These are phyloP conservation scores for Cyclotella atomus DNA, from an alignment of 108 stramenopile genomes.

Conservation along the genomic window DNA sequence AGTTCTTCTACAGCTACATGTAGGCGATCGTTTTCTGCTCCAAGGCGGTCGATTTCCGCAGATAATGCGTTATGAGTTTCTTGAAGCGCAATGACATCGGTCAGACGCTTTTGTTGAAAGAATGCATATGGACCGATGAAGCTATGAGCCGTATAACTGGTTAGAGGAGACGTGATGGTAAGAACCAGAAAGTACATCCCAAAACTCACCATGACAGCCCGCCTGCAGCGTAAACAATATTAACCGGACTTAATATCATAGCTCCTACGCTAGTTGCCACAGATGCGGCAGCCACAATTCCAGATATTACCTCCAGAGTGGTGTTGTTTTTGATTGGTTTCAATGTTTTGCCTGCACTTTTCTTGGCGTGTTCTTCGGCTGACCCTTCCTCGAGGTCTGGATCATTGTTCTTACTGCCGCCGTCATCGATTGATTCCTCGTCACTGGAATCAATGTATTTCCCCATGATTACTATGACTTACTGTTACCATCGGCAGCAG, in stretches of 20 bases:
- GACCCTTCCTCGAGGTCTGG: background rate
- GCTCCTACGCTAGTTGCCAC: slow-evolving; percentile 60
- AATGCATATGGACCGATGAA: slow-evolving; percentile 48
- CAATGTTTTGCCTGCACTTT: background rate
- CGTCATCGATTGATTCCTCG: background rate
- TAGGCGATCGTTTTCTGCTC: slow-evolving; percentile 37
- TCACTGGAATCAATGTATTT: background rate
- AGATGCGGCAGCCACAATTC: slow-evolving; percentile 52
- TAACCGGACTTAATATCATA: slow-evolving; percentile 60
- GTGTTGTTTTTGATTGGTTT: slow-evolving; percentile 62
- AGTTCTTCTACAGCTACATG: slow-evolving; percentile 46
- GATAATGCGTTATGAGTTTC: slow-evolving; percentile 48
- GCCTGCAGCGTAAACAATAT: slow-evolving; percentile 63
- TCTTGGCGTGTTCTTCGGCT: background rate
- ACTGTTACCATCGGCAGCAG: no score
- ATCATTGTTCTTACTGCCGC: background rate
- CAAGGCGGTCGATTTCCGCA: slow-evolving; percentile 45
- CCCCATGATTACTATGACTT: background rate
- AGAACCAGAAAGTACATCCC: background rate
- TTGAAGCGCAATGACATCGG: slow-evolving; percentile 48
- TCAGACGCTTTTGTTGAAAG: slow-evolving; percentile 44
- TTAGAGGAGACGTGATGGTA: background rate
- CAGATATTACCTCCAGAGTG: slow-evolving; percentile 54
- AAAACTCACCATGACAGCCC: slow-evolving; percentile 53
- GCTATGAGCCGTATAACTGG: background rate